phyloP scores from a whole-genome alignment of 2,329 filamentous ascomycete genomes.

The Thielaviopsis euricoi region DNA sequence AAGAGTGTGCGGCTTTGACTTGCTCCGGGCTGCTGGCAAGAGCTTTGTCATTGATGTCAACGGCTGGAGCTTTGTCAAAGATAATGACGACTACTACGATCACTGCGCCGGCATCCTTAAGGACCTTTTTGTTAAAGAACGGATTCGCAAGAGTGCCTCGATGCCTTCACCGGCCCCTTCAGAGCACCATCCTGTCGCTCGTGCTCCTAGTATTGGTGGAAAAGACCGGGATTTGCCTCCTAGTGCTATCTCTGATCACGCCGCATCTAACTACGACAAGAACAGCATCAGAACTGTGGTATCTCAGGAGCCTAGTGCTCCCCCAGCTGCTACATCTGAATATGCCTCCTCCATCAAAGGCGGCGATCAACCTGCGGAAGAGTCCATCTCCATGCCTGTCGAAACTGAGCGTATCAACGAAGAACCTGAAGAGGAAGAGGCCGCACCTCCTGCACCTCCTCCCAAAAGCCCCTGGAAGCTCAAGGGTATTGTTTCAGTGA shows the following conservation, averaged over 20 bases:
- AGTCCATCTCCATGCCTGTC: slow-evolving; percentile 19
- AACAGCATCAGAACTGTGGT: neutral
- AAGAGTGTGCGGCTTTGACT: slow-evolving; percentile 86
- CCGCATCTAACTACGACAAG: neutral
- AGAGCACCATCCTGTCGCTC: slow-evolving; percentile 26
- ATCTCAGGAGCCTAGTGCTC: neutral
- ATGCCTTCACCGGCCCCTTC: slow-evolving; percentile 32
- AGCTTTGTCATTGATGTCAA: slow-evolving; percentile 99
- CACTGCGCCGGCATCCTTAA: slow-evolving; percentile 73
- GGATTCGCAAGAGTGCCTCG: slow-evolving; percentile 44
- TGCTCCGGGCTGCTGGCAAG: slow-evolving; percentile 71
- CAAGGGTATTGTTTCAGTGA: slow-evolving; percentile 92
- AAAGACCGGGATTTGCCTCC: neutral
- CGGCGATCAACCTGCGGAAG: slow-evolving; percentile 1
- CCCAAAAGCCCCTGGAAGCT: slow-evolving; percentile 95
- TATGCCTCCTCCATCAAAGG: slow-evolving; percentile 6
- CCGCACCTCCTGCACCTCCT: slow-evolving; percentile 38
- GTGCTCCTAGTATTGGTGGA: slow-evolving; percentile 7
- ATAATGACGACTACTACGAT: slow-evolving; percentile 97
- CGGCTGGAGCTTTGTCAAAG: slow-evolving; percentile 98
- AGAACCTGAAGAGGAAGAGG: neutral
- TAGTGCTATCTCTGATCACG: neutral
- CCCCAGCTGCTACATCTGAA: slow-evolving; percentile 3
- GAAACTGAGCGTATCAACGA: slow-evolving; percentile 13
- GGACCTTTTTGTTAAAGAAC: slow-evolving; percentile 76